Base-by-base conservation (phyloP, 176 grass and related monocot species). In the Ananas comosus region DNA sequence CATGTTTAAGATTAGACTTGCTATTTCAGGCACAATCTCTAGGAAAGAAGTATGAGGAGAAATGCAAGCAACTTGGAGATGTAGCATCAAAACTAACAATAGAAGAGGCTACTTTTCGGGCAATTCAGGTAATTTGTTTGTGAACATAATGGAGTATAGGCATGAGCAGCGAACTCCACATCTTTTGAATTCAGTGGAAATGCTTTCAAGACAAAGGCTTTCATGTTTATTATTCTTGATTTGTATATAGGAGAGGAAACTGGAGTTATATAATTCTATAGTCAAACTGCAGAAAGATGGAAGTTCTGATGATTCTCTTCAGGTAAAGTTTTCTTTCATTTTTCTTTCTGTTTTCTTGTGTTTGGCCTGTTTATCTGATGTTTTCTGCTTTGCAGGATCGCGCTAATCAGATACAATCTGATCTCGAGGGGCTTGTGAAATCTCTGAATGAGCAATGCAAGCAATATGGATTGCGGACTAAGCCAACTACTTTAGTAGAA, bases 31-130 rank as follows among this genome's bases (percentile, higher is more conserved):
- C 86, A 78, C 80, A 93, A 90, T 85, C 86, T 57, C 83, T 99
- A 53, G 72, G 80, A 58, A 86, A 68, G 17, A 99, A 83, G 75
- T 99, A 99, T 80, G 94, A 99, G 64, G 86, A 90, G 53, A 88
- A 85, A 85, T 91, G 80, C 82, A 93, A 99, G 78, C 88, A 93
- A 78, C 81, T 78, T 93, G 94, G 94, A 61, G 90, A 93, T 54
- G 85, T 99, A 19, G 94, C 94, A 58, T 93, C 89, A 70, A 99
- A 85, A 74, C 79, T 99, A 69, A 88, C 87, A 53, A 90, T 93
- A 83, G 94, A 99, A 27, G 94, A 99, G 79, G 94, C 90, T 76
- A 99, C 94, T 80, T 99, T 99, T 78, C 86, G 87, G 67, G 94
- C 88, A 42, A 88, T 93, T 73, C 90, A 93, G 90, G 94, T 99